These are phyloP conservation scores for Phyllosticta citriasiana DNA, from an alignment of 2,329 filamentous ascomycete genomes.

Conservation along the genomic window DNA sequence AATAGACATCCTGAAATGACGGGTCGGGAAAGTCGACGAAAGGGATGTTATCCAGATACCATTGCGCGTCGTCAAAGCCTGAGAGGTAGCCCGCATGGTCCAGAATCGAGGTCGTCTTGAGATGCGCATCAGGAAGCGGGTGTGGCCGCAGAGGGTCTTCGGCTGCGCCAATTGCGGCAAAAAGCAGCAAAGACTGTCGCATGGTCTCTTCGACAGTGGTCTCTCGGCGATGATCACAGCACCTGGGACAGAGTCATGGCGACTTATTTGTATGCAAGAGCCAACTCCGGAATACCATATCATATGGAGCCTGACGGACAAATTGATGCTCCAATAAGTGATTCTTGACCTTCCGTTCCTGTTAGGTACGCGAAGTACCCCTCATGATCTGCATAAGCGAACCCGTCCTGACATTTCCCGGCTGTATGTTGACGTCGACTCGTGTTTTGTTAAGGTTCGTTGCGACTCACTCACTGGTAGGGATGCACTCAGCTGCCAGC, in stretches of 20 bases:
- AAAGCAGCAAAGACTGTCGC: not conserved
- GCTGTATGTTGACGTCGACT: not conserved
- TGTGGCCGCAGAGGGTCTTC: not conserved
- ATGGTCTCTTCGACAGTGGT: not conserved
- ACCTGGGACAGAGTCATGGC: not conserved
- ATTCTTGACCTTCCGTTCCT: not conserved
- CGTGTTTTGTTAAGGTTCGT: not conserved
- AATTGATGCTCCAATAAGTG: not conserved
- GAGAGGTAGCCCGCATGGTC: slow-evolving; percentile 15
- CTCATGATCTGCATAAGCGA: not conserved
- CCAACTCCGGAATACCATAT: not conserved
- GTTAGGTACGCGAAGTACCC: not conserved
- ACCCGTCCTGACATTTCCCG: not conserved
- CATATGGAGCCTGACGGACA: not conserved
- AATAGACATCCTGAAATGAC: slow-evolving; percentile 36
- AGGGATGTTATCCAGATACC: slow-evolving; percentile 32
- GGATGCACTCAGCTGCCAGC: too few species aligned
- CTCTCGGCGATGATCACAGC: not conserved
- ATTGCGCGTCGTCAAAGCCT: slow-evolving; percentile 15
- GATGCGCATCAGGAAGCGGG: not conserved
- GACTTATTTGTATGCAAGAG: not conserved
- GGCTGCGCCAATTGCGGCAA: not conserved
- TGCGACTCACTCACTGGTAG: not conserved
- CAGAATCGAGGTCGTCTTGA: slow-evolving; percentile 12
- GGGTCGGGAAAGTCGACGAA: slow-evolving; percentile 35